phyloP scores from a whole-genome alignment of 306 rosid genomes.

The Inga leiocalycina region DNA sequence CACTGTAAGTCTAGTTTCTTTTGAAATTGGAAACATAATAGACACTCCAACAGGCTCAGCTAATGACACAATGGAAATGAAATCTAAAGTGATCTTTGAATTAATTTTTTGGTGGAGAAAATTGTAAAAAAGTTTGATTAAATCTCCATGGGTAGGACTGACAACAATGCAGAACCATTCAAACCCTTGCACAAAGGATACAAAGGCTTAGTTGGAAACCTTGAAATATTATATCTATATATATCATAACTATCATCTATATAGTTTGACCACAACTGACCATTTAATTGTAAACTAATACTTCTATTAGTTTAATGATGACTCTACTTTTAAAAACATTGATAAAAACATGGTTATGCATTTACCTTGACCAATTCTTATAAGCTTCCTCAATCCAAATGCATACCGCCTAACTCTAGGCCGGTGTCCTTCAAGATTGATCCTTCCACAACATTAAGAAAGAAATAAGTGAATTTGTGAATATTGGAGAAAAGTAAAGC shows the following conservation, averaged over 20 bases:
- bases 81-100: not conserved
- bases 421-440: constrained; percentile 75
- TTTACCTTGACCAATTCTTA: constrained; percentile 91
- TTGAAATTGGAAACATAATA: constrained; percentile 14
- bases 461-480: constrained; percentile 24
- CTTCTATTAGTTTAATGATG: not conserved
- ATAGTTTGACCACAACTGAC: not conserved
- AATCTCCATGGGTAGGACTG: not conserved
- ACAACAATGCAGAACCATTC: not conserved
- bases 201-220: not conserved
- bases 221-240: too few species aligned
- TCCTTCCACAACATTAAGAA: constrained; percentile 56
- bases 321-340: not conserved
- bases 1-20: not conserved
- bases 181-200: not conserved
- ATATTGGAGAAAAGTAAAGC: constrained; percentile 22
- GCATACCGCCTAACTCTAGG: constrained; percentile 85
- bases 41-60: constrained; percentile 11
- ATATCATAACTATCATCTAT: too few species aligned
- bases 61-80: not conserved
- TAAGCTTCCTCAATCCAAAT: constrained; percentile 70
- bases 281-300: not conserved
- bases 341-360: constrained; percentile 14
- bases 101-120: not conserved
- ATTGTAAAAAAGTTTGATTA: not conserved